Evolutionary conservation across 192 early-diverging fungal species (phyloP).

Genomic region (Mortierella hygrophila): DNA sequence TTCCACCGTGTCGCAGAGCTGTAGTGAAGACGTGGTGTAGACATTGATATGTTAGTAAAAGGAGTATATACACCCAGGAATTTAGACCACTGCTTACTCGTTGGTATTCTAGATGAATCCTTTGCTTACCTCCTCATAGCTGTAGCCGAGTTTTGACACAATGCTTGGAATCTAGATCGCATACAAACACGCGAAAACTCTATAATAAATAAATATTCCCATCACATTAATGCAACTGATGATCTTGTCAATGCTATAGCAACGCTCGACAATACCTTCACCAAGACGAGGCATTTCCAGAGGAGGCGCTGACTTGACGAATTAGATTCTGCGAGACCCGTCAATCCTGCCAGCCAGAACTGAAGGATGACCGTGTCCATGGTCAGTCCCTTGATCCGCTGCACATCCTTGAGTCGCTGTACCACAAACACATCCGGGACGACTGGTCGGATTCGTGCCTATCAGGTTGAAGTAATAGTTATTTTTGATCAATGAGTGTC

Average conservation of each 20-base stretch:
- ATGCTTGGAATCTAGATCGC: constrained; percentile 30
- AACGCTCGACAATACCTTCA: constrained; percentile 23
- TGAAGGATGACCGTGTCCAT: constrained; percentile 43
- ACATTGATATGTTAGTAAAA: not conserved
- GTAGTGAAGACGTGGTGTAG: not conserved
- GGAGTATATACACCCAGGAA: not conserved
- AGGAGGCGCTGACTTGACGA: constrained; percentile 29
- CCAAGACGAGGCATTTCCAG: constrained; percentile 47
- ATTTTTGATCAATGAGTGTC: not conserved
- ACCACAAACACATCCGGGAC: constrained; percentile 27
- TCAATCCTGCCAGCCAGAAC: constrained; percentile 52
- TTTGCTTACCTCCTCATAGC: constrained; percentile 16
- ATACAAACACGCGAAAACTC: not conserved
- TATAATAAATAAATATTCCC: not conserved
- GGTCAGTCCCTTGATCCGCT: constrained; percentile 36
- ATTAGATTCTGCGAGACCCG: constrained; percentile 36
- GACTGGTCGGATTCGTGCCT: constrained; percentile 43
- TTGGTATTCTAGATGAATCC: not conserved
- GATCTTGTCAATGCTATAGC: not conserved
- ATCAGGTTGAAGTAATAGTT: not conserved
- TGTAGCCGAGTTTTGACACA: constrained; percentile 6
- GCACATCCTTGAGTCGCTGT: constrained; percentile 45
- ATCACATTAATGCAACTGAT: not conserved
- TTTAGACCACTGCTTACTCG: not conserved
- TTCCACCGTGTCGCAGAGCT: constrained; percentile 33